Conservation (phyloP, 163 green algal species). For the Prototheca wickerhamii region DNA sequence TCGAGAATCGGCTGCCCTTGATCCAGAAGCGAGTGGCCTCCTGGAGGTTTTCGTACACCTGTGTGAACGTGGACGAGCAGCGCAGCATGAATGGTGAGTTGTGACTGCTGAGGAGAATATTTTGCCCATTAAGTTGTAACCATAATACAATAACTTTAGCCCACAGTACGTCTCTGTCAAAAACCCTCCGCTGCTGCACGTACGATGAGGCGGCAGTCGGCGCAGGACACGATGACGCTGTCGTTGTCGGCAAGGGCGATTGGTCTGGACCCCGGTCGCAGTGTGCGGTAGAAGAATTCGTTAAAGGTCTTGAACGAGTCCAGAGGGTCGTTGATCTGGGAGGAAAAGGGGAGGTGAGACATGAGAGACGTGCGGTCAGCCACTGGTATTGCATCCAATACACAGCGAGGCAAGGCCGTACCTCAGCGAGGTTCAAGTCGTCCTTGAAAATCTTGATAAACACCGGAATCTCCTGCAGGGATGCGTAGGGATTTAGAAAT, state of each 20-base stretch:
- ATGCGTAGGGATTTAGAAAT: too few relatives aligned
- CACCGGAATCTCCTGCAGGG: slow-evolving; percentile 18
- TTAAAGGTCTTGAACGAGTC: slow-evolving; percentile 44
- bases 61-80: neutral
- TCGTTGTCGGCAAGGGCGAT: slow-evolving; percentile 21
- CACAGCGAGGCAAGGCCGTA: neutral
- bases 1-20: slow-evolving; percentile 41
- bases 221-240: slow-evolving; percentile 28
- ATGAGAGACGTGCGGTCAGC: neutral
- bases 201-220: slow-evolving; percentile 28
- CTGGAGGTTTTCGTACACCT: slow-evolving; percentile 22
- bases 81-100: neutral
- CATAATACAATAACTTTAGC: too few relatives aligned
- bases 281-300: slow-evolving; percentile 36
- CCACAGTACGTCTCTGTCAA: too few relatives aligned
- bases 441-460: slow-evolving; percentile 27
- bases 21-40: slow-evolving; percentile 49
- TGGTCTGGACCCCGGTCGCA: slow-evolving; percentile 34
- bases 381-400: neutral
- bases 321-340: slow-evolving; percentile 3
- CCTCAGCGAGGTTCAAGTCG: slow-evolving; percentile 16
- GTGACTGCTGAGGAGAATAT: too few relatives aligned
- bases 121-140: too few relatives aligned
- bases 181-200: too few relatives aligned
- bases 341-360: neutral